These are phyloP conservation scores for Hymenoscyphus salicellus DNA, from an alignment of 2,329 filamentous ascomycete genomes.

Conservation along the genomic window DNA sequence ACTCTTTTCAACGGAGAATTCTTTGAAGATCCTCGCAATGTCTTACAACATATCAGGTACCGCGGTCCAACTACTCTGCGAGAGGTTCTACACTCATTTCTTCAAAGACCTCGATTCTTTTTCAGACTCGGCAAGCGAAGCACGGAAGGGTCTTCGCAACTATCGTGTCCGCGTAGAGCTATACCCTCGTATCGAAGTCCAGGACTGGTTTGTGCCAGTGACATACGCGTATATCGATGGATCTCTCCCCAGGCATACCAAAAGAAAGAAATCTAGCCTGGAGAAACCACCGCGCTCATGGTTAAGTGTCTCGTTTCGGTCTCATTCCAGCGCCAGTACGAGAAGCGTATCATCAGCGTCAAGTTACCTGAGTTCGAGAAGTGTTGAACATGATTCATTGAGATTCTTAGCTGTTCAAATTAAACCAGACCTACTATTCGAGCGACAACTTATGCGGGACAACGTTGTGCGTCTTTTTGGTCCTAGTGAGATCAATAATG, in stretches of 20 bases:
- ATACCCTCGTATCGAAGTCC: constrained; percentile 1
- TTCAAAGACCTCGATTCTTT: neutral
- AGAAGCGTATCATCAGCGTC: neutral
- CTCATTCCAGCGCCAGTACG: neutral
- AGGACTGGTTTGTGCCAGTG: constrained; percentile 2
- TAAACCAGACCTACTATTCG: neutral
- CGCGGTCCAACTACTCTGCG: neutral
- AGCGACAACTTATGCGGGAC: constrained; percentile 1
- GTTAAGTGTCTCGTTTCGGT: neutral
- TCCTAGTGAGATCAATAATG: neutral
- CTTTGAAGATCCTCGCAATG: constrained; percentile 1
- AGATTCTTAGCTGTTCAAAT: neutral
- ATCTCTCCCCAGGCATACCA: neutral
- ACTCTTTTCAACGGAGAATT: constrained; percentile 2
- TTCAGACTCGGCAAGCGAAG: neutral
- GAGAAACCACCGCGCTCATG: neutral
- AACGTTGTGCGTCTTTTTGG: neutral
- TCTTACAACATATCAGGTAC: neutral
- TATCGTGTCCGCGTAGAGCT: neutral
- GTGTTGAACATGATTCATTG: neutral
- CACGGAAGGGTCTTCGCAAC: neutral
- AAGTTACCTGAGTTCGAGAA: constrained; percentile 3
- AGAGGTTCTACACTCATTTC: neutral
- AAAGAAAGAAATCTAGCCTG: neutral
- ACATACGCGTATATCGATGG: constrained; percentile 2